These are phyloP conservation scores for Omphalotus guepiniiformis DNA, from an alignment of 768 basidiomycete genomes.

Conservation along the genomic window DNA sequence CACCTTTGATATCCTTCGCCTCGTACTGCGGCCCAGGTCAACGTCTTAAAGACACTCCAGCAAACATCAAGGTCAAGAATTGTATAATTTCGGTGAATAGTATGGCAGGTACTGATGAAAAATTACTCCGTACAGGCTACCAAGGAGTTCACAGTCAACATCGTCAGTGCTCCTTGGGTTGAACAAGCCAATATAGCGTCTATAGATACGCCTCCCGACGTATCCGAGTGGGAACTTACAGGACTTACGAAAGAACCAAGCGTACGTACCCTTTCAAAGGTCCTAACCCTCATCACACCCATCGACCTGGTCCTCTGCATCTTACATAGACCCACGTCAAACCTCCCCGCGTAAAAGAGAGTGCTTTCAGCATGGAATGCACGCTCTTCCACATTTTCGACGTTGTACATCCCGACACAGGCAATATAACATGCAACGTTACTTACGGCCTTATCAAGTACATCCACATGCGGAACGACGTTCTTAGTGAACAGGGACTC, in stretches of 20 bases:
- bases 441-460: slow-evolving; percentile 51
- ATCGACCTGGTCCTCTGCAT: not conserved
- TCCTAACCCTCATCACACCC: slow-evolving; percentile 4
- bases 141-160: slow-evolving; percentile 68
- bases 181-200: slow-evolving; percentile 51
- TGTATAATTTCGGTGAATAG: not conserved
- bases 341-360: slow-evolving; percentile 57
- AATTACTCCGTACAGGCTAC: slow-evolving; percentile 32
- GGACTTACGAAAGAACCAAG: slow-evolving; percentile 56
- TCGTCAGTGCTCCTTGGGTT: slow-evolving; percentile 68
- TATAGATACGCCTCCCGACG: slow-evolving; percentile 48
- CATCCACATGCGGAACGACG: slow-evolving; percentile 55
- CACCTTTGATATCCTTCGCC: slow-evolving; percentile 61
- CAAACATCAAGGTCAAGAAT: slow-evolving; percentile 44
- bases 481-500: slow-evolving; percentile 35
- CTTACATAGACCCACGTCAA: slow-evolving; percentile 39
- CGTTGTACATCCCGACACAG: slow-evolving; percentile 36
- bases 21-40: slow-evolving; percentile 22
- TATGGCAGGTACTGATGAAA: not conserved
- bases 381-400: slow-evolving; percentile 43
- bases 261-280: slow-evolving; percentile 31
- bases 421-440: slow-evolving; percentile 33
- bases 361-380: slow-evolving; percentile 63
- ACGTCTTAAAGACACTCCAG: slow-evolving; percentile 52
- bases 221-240: slow-evolving; percentile 58